These are phyloP conservation scores for Myriosclerotinia duriaeana DNA, from an alignment of 2,329 filamentous ascomycete species.

Conservation along the genomic window DNA sequence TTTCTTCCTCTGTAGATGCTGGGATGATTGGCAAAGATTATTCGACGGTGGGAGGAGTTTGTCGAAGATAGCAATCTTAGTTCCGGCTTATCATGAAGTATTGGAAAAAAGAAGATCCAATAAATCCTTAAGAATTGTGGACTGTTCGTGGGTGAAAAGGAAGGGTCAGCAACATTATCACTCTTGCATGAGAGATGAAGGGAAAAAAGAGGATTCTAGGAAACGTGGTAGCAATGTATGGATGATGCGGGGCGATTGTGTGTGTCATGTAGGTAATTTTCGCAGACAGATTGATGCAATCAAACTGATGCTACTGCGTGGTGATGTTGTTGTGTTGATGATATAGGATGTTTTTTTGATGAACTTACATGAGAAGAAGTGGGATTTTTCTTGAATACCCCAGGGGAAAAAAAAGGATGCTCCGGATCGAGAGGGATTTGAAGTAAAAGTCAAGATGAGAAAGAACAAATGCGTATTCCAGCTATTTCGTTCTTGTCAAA, in stretches of 20 bases:
- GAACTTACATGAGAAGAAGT: slow-evolving; percentile 8
- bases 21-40: slow-evolving; percentile 24
- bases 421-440: too few relatives aligned
- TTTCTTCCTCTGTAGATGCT: slow-evolving; percentile 1
- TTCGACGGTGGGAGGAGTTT: slow-evolving; percentile 26
- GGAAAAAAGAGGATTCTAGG: slow-evolving; percentile 22
- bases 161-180: slow-evolving; percentile 32
- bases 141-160: slow-evolving; percentile 28
- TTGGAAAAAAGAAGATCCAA: slow-evolving; percentile 13
- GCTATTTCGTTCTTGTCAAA: slow-evolving; percentile 5
- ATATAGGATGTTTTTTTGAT: slow-evolving; percentile 13
- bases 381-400: slow-evolving; percentile 11
- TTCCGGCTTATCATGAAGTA: slow-evolving; percentile 32
- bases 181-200: slow-evolving; percentile 6
- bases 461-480: slow-evolving; percentile 18
- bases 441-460: too few relatives aligned
- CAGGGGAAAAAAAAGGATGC: not conserved
- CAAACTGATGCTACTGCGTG: slow-evolving; percentile 24
- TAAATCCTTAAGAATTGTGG: slow-evolving; percentile 24
- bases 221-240: slow-evolving; percentile 20
- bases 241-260: slow-evolving; percentile 19
- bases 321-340: slow-evolving; percentile 27
- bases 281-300: slow-evolving; percentile 17
- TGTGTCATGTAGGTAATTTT: slow-evolving; percentile 27
- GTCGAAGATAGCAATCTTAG: slow-evolving; percentile 29